A percentile compares a stretch with the other conserved stretches of the same genome.
Conservation (phyloP, 352 stramenopile genomes). For the Elongisporangium senticosum region DNA sequence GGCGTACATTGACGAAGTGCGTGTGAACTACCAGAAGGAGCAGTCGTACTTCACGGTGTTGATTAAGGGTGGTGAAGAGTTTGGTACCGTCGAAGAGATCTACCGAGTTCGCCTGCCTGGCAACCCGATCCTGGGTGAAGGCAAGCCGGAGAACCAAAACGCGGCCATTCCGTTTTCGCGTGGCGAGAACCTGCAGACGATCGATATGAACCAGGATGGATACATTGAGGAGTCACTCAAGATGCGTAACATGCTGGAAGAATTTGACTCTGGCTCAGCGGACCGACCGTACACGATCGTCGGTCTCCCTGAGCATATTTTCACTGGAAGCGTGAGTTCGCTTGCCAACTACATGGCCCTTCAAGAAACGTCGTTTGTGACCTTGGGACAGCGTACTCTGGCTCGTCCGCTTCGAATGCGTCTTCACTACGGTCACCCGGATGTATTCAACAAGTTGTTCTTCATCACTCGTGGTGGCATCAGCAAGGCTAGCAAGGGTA, state of each 20-base stretch:
- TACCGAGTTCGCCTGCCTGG: constrained; percentile 97
- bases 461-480: constrained; percentile 99
- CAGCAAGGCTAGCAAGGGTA: constrained; percentile 98
- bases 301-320: constrained; percentile 98
- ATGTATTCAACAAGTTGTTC: constrained; percentile 99
- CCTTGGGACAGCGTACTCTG: constrained; percentile 95
- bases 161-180: constrained; percentile 98
- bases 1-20: constrained; percentile 98
- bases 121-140: constrained; percentile 98
- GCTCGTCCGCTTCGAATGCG: constrained; percentile 94
- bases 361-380: constrained; percentile 99
- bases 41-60: constrained; percentile 97
- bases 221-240: constrained; percentile 99
- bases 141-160: constrained; percentile 99
- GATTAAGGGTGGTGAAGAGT: constrained; percentile 89
- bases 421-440: constrained; percentile 98
- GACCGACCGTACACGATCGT: constrained; percentile 92
- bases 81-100: constrained; percentile 84
- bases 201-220: constrained; percentile 99
- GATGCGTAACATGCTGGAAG: constrained; percentile 98
- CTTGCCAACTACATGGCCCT: constrained; percentile 99
- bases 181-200: constrained; percentile 97
- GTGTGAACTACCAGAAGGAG: constrained; percentile 93
- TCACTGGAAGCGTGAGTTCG: constrained; percentile 97
- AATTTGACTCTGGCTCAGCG: constrained; percentile 89